Percentiles rank a stretch among this genome's conserved stretches.
phyloP scores from a whole-genome alignment of 805 yeast species.

The Barnettozyma californica region DNA sequence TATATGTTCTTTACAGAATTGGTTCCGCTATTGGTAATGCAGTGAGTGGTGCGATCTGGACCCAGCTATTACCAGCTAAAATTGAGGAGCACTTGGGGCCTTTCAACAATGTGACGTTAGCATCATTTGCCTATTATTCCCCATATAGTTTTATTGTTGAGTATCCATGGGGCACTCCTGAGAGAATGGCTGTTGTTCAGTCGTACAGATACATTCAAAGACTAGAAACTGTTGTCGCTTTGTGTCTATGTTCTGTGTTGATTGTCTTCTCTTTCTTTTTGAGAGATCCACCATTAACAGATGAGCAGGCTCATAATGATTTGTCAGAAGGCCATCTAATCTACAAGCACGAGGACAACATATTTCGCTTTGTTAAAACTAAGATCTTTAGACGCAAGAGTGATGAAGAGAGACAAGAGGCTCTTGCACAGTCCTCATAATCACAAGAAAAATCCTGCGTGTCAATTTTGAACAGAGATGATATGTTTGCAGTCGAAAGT shows the following conservation, averaged over 20 bases:
- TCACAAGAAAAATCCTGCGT: background rate
- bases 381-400: conserved; percentile 6
- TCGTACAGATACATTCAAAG: conserved; percentile 59
- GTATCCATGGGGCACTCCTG: conserved; percentile 60
- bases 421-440: background rate
- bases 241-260: conserved; percentile 46
- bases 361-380: conserved; percentile 12
- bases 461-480: too few relatives aligned
- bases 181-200: conserved; percentile 49
- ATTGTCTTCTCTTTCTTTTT: conserved; percentile 41
- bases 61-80: conserved; percentile 46
- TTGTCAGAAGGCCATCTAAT: conserved; percentile 20
- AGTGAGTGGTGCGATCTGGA: conserved; percentile 70
- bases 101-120: conserved; percentile 31
- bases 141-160: conserved; percentile 46
- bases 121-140: conserved; percentile 41
- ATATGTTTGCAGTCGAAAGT: too few relatives aligned
- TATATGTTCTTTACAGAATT: conserved; percentile 50
- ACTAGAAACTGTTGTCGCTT: conserved; percentile 48
- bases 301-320: conserved; percentile 23
- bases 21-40: conserved; percentile 64
- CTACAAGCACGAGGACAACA: conserved; percentile 18
- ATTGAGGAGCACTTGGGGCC: conserved; percentile 29
- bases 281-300: conserved; percentile 44
- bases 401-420: background rate